Conservation (phyloP, 2,329 filamentous ascomycete species). For the Fusarium foetens region DNA sequence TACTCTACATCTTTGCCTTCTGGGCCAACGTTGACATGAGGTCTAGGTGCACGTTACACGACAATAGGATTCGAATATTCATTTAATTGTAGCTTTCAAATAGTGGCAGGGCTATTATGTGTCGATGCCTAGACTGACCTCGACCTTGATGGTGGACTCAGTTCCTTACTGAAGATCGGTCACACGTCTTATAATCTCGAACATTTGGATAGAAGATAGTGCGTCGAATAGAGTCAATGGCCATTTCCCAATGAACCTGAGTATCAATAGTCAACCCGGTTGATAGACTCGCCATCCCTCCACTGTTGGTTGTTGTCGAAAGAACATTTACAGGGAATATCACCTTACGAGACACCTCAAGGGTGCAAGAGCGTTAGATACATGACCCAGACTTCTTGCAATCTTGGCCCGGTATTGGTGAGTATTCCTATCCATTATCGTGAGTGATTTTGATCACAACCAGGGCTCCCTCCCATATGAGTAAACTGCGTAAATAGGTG, state of each 20-base stretch:
- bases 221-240: not conserved
- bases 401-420: not conserved
- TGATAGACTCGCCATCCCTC: not conserved
- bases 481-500: not conserved
- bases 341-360: not conserved
- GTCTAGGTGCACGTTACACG: not conserved
- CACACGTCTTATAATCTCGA: not conserved
- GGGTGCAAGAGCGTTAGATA: not conserved
- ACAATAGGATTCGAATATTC: not conserved
- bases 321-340: not conserved
- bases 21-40: not conserved
- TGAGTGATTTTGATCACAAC: not conserved
- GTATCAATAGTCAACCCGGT: not conserved
- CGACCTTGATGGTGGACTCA: not conserved
- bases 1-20: not conserved
- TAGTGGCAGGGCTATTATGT: not conserved
- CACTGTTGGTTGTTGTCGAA: not conserved
- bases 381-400: not conserved
- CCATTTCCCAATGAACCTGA: not conserved
- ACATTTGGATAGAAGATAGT: not conserved
- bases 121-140: not conserved
- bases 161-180: not conserved
- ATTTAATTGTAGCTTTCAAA: not conserved
- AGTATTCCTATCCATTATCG: not conserved
- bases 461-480: not conserved